Percentiles rank a stretch among this genome's conserved stretches.
Conservation (phyloP, 805 yeast species). For the Clavispora santaluciae region DNA sequence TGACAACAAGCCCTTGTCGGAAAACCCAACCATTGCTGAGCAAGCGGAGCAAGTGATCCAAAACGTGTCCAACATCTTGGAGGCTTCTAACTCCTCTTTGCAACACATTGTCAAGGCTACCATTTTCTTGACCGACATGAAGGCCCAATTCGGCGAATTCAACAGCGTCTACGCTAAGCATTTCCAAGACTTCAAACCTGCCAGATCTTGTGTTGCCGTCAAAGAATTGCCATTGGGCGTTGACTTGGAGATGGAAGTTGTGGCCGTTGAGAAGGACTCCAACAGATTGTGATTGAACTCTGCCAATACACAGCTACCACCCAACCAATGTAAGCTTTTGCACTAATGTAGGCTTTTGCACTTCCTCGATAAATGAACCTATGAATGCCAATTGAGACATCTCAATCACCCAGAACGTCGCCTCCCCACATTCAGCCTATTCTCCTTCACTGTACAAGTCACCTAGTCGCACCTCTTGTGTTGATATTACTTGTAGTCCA, state of each 20-base stretch:
- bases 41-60: conserved; percentile 72
- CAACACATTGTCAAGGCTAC: conserved; percentile 84
- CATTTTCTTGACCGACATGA: conserved; percentile 88
- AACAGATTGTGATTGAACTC: conserved; percentile 24
- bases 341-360: no score
- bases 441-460: no score
- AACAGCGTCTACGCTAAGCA: conserved; percentile 80
- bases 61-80: conserved; percentile 67
- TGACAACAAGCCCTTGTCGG: conserved; percentile 74
- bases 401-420: no score
- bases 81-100: conserved; percentile 79
- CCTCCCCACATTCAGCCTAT: no score
- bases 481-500: no score
- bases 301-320: neutral
- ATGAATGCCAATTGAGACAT: no score
- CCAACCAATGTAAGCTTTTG: no score
- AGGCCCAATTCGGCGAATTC: conserved; percentile 69
- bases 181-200: conserved; percentile 80
- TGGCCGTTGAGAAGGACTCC: conserved; percentile 65
- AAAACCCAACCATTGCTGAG: conserved; percentile 58
- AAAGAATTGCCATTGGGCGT: conserved; percentile 84
- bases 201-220: conserved; percentile 97
- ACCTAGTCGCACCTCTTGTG: no score
- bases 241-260: conserved; percentile 84
- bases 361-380: no score